Evolutionary conservation across 2,329 filamentous ascomycete species (phyloP), one percentile per base, ranked within the genome.

Genomic region (Beauveria australis): DNA sequence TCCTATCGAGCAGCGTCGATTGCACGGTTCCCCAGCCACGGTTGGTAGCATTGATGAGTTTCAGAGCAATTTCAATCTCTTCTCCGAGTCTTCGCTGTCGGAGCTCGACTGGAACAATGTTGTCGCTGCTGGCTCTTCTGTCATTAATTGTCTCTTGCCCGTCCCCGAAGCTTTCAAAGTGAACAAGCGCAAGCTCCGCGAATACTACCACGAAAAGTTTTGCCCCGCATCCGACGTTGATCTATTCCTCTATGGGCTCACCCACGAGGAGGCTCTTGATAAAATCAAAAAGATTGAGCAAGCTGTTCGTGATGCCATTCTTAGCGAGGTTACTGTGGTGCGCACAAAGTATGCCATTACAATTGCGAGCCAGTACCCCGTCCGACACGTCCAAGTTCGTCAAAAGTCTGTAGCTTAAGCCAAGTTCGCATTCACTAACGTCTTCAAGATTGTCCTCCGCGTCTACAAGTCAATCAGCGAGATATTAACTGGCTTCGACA

Each of bases 271-370:
- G 69, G 91, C 89, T 0, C 77, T 92, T 19, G 85, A 91, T 68
- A 94, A 95, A 77, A 94, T 95, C 73, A 88, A 88, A 69, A 79
- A 90, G 65, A 93, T 96, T 62, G 91, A 96, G 71, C 75, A 79
- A 24, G 81, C 79, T n/a, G 81, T 96, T 65, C 85, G 84, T 49
- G 88, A 94, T 73, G 85, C 88, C 3, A 87, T 95, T 58, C 78
- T 95, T 24, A 83, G 86, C n/a, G 91, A 96, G 73, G 90, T 89
- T 1, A 93, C 90, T 0, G 90, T 89, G 0, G 84, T 96, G 51
- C 83, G 91, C 41, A 95, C 91, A 19, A 95, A 93, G 76, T 89
- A 95, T 68, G 89, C 91, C 10, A 86, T 96, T 61, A 95, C 91
- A 0, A 94, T 96, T 68, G 89, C 84, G 40, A 91, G 87, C 49